These are phyloP conservation scores for Lactarius trivialis DNA, from an alignment of 768 basidiomycete genomes.

Conservation along the genomic window DNA sequence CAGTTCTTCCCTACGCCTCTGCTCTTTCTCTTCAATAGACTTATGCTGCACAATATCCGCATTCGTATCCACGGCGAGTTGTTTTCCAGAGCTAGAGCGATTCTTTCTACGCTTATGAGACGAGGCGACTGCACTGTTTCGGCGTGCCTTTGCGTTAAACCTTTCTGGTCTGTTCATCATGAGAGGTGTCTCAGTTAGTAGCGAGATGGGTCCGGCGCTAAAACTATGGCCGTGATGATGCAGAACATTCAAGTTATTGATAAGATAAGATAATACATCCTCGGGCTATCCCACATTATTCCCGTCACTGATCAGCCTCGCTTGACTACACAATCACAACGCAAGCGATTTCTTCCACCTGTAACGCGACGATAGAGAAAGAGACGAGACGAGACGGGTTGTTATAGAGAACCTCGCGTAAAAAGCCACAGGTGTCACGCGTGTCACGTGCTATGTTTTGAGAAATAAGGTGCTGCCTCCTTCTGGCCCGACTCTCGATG, in stretches of 20 bases:
- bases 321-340: not conserved
- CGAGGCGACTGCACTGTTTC: slow-evolving; percentile 50
- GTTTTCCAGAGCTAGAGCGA: slow-evolving; percentile 7
- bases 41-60: slow-evolving; percentile 27
- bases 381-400: too few relatives aligned
- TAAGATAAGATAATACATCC: not conserved
- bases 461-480: not conserved
- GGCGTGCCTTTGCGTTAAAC: slow-evolving; percentile 58
- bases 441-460: not conserved
- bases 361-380: too few relatives aligned
- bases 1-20: slow-evolving; percentile 26
- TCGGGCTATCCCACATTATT: too few relatives aligned
- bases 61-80: slow-evolving; percentile 17
- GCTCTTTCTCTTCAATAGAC: slow-evolving; percentile 27
- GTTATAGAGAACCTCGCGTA: too few relatives aligned
- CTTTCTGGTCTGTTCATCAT: slow-evolving; percentile 26
- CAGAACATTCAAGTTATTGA: not conserved
- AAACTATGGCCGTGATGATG: not conserved
- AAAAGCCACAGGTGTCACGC: not conserved
- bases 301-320: too few relatives aligned
- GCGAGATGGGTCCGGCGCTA: not conserved
- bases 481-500: slow-evolving; percentile 8
- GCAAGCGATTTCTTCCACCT: not conserved
- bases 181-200: not conserved
- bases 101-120: slow-evolving; percentile 54